Conservation (phyloP, 2,329 filamentous ascomycete species). For the Alternaria burnsii region DNA sequence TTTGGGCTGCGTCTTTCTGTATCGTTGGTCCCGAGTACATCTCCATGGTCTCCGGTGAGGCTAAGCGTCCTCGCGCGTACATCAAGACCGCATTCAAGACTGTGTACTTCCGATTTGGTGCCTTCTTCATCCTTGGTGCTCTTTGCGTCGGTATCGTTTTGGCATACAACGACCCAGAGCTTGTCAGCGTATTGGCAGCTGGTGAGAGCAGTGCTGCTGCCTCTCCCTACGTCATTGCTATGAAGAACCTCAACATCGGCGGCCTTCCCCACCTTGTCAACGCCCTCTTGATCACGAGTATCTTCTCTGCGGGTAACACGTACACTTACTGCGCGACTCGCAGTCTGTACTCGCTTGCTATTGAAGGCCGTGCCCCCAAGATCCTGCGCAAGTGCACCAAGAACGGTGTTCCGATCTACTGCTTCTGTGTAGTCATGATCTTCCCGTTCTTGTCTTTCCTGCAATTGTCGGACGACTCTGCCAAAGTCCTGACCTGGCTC, state of each 20-base stretch:
- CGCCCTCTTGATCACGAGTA: slow-evolving; percentile 62
- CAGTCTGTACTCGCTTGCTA: slow-evolving; percentile 61
- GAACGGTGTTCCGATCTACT: slow-evolving; percentile 76
- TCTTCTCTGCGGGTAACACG: slow-evolving; percentile 65
- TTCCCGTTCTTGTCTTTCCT: slow-evolving; percentile 78
- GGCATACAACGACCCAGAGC: slow-evolving; percentile 76
- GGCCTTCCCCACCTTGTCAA: slow-evolving; percentile 68
- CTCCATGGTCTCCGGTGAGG: slow-evolving; percentile 58
- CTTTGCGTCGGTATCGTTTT: slow-evolving; percentile 56
- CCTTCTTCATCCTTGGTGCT: slow-evolving; percentile 59
- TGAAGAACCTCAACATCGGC: slow-evolving; percentile 62
- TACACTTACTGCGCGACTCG: slow-evolving; percentile 64
- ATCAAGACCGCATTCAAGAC: slow-evolving; percentile 60
- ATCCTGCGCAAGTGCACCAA: slow-evolving; percentile 67
- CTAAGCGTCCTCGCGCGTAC: slow-evolving; percentile 56
- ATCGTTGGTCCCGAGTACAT: slow-evolving; percentile 61
- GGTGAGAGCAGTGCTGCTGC: slow-evolving; percentile 58
- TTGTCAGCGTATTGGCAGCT: slow-evolving; percentile 60
- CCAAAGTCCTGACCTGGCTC: slow-evolving; percentile 77
- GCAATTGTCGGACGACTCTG: slow-evolving; percentile 71
- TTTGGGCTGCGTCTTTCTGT: slow-evolving; percentile 57
- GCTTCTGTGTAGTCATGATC: slow-evolving; percentile 70
- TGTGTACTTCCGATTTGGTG: slow-evolving; percentile 56
- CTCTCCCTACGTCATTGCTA: slow-evolving; percentile 71
- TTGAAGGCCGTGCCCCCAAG: slow-evolving; percentile 62